phyloP scores from a whole-genome alignment of 2,329 filamentous ascomycete genomes.

The Alternaria sp. region DNA sequence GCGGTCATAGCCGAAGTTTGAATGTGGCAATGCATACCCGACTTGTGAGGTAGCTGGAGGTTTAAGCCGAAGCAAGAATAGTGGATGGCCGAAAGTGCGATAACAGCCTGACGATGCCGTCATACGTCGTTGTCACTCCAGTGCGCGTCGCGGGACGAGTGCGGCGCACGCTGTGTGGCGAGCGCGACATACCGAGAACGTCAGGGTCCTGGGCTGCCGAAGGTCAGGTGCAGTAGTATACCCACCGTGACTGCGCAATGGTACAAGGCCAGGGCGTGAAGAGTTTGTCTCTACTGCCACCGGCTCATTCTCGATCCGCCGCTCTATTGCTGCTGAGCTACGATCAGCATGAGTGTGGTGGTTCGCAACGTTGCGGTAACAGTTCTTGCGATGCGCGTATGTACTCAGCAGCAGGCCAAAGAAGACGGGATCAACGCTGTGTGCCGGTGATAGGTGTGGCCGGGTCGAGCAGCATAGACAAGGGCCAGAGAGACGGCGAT shows the following conservation, averaged over 20 bases:
- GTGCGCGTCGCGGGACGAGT: conserved; percentile 23
- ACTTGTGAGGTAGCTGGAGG: conserved; percentile 12
- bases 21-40: conserved; percentile 16
- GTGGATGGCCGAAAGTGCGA: conserved; percentile 13
- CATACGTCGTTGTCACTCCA: conserved; percentile 34
- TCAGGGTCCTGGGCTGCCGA: conserved; percentile 30
- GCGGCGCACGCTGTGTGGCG: conserved; percentile 34
- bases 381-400: neutral
- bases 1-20: conserved; percentile 17
- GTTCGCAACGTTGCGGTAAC: neutral
- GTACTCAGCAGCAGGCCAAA: neutral
- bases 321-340: neutral
- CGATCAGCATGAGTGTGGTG: neutral
- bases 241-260: conserved; percentile 29
- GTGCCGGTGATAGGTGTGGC: conserved; percentile 11
- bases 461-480: conserved; percentile 17
- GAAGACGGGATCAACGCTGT: neutral
- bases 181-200: conserved; percentile 25
- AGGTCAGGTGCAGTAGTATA: conserved; percentile 43
- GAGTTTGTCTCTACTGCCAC: conserved; percentile 6
- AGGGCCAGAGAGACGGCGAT: conserved; percentile 15
- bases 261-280: conserved; percentile 24
- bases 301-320: neutral
- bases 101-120: conserved; percentile 24
- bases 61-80: conserved; percentile 15